Percentiles rank a stretch among this genome's conserved stretches.
These are phyloP conservation scores for Aspergillus hancockii DNA, from an alignment of 495 filamentous ascomycete genomes.

Conservation along the genomic window DNA sequence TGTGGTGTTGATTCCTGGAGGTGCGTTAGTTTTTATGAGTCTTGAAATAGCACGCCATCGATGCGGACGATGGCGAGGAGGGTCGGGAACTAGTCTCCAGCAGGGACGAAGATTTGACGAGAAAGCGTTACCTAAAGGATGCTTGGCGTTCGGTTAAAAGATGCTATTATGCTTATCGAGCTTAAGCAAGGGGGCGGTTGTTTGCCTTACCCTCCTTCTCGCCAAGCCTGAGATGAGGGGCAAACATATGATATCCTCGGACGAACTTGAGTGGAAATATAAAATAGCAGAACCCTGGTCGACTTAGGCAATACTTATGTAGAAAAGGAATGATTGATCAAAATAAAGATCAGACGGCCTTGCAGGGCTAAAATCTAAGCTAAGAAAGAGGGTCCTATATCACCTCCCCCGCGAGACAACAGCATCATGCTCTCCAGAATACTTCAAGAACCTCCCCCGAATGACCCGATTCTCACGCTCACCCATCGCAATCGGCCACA, in stretches of 20 bases:
- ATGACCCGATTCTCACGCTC: constrained; percentile 34
- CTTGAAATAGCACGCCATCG: neutral
- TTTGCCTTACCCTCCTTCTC: neutral
- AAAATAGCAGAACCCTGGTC: too few species aligned
- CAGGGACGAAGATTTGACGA: neutral
- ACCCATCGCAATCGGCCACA: constrained; percentile 48
- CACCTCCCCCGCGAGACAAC: neutral
- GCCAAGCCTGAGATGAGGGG: neutral
- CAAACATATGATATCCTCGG: neutral
- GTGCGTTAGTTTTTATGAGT: neutral
- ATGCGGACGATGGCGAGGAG: neutral
- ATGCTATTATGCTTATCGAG: neutral
- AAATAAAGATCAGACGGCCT: too few species aligned
- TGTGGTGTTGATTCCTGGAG: neutral
- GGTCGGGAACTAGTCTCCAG: neutral
- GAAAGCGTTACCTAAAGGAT: neutral
- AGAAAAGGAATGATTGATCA: too few species aligned
- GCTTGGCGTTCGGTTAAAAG: neutral
- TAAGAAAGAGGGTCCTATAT: neutral
- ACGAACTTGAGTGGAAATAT: too few species aligned
- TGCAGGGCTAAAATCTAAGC: too few species aligned
- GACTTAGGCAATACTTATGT: too few species aligned
- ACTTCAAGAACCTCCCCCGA: constrained; percentile 49
- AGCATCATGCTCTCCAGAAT: constrained; percentile 27
- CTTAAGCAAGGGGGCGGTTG: neutral